Conservation (phyloP, 2,329 filamentous ascomycete species). For the Calycina marina region DNA sequence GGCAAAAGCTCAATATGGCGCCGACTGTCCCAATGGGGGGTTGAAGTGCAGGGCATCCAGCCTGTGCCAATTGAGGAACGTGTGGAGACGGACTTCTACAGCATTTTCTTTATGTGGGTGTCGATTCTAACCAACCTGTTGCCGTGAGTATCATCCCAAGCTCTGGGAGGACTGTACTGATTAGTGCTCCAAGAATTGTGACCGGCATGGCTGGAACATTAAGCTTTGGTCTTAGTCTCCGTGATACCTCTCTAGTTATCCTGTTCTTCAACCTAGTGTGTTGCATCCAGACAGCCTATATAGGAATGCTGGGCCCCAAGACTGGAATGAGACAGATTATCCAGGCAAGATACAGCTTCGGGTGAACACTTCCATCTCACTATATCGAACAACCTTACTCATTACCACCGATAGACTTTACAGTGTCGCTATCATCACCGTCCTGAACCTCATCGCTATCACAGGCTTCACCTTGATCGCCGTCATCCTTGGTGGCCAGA, state of each 20-base stretch:
- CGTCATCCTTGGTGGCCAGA: conserved; percentile 45
- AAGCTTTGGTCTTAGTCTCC: conserved; percentile 37
- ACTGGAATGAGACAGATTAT: conserved; percentile 54
- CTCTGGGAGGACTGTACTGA: background rate
- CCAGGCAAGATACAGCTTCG: conserved; percentile 48
- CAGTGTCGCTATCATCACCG: conserved; percentile 40
- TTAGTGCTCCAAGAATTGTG: background rate
- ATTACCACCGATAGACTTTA: conserved; percentile 30
- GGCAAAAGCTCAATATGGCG: no score
- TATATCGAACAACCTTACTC: conserved; percentile 6
- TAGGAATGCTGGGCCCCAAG: conserved; percentile 42
- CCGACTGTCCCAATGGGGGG: background rate
- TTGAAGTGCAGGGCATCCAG: background rate
- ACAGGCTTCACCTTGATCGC: conserved; percentile 48
- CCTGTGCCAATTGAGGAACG: background rate
- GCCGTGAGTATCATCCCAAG: background rate
- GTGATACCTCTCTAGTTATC: conserved; percentile 37
- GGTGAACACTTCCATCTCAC: conserved; percentile 23
- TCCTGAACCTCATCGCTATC: conserved; percentile 48
- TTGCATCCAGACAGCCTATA: conserved; percentile 37
- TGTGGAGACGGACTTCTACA: background rate
- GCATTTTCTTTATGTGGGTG: background rate
- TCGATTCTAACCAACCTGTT: background rate
- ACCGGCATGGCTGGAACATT: conserved; percentile 48
- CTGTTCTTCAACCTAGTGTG: conserved; percentile 47